A percentile compares a stretch with the other conserved stretches of the same genome.
Evolutionary conservation across 805 yeast species (phyloP).

Genomic region (Yamadazyma takamatsuzukensis): DNA sequence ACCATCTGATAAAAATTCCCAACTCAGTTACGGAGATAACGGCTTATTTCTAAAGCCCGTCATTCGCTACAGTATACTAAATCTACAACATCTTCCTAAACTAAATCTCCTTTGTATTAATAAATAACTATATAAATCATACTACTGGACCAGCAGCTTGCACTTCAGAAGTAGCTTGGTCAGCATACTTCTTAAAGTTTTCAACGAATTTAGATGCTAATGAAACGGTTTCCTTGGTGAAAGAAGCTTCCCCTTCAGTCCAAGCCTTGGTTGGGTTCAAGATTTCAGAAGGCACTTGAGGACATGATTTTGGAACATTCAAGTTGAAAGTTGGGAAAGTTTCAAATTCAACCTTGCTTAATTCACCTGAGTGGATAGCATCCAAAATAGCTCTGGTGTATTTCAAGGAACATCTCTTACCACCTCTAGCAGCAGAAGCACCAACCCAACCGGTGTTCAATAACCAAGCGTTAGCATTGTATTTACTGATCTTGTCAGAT

Average conservation of each 20-base stretch:
- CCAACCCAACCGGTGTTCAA: constrained; percentile 99
- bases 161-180: constrained; percentile 81
- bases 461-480: constrained; percentile 92
- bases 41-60: too few relatives aligned
- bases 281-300: constrained; percentile 78
- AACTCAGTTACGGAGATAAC: too few relatives aligned
- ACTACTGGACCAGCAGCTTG: constrained; percentile 85
- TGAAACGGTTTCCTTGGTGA: constrained; percentile 41
- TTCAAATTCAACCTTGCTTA: constrained; percentile 78
- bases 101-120: background rate
- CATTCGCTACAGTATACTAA: background rate
- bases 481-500: constrained; percentile 84
- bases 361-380: constrained; percentile 88
- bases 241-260: constrained; percentile 46
- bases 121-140: constrained; percentile 12
- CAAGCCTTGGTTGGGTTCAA: constrained; percentile 85
- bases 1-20: too few relatives aligned
- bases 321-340: constrained; percentile 82
- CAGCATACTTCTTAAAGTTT: constrained; percentile 81
- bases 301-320: constrained; percentile 77
- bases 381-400: constrained; percentile 96
- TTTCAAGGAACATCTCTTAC: constrained; percentile 95
- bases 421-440: constrained; percentile 85
- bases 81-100: background rate
- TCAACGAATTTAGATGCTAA: constrained; percentile 78